Base-by-base conservation (phyloP, 2,329 filamentous ascomycete species). In the Colletotrichum chrysophilum region DNA sequence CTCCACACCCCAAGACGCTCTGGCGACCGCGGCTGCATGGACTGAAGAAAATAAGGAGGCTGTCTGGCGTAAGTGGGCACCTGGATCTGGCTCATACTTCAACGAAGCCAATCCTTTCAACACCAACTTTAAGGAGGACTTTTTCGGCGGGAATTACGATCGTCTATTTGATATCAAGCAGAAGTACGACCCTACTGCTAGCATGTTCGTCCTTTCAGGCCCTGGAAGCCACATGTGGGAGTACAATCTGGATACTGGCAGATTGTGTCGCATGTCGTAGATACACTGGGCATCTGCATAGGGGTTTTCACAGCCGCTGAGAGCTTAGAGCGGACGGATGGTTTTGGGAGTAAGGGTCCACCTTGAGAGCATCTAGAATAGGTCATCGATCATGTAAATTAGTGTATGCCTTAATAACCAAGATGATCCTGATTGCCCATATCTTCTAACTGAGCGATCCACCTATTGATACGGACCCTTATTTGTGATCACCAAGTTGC, bases 91-190 rank as follows among this genome's bases (percentile, higher is more conserved):
- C 16, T 65, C 79, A 3, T 85, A 85, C 67, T 77, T 84, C 80
- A 87, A 86, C 69, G 86, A 88, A 78, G 85, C 83, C 2, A 84
- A 85, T 75, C 84, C 83, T 18, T 79, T 80, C 52, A 76, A 83
- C 43, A 77, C 14, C 12, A 78, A 82, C 38, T 83, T 81, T 58
- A 77, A 72, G 6, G 38, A 81, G 66, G 73, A 78, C 4, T 84
- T 83, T 62, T 84, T 79, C 36, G 83, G 82, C 7, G 38, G 48
- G 4, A 64, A 80, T 28, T 84, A 84, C 28, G 73, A 75, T 6
- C 69, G 78, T 14, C 78, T 84, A 16, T 48, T 78, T 5, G 70
- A 77, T 21, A 78, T 82, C 21, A 84, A 84, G 79, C 76, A 79
- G 36, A 78, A 79, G 74, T 78, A 80, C 38, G 83, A 83, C 26